Percentiles rank a stretch among this genome's conserved stretches.
Evolutionary conservation across 2,329 filamentous ascomycete species (phyloP).

Genomic region (Verticillium albo-atrum): DNA sequence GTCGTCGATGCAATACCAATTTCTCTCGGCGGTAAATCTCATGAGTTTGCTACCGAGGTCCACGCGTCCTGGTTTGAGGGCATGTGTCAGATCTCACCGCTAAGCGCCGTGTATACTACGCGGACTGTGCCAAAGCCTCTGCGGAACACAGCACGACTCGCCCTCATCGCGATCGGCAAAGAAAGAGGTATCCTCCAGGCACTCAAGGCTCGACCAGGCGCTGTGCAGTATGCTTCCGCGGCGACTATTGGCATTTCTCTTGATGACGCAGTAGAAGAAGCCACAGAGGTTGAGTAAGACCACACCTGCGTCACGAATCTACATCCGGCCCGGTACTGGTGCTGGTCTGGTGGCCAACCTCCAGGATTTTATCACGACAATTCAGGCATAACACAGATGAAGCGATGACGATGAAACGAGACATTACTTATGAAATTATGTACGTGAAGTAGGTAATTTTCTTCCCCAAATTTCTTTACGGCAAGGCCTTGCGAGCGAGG

Average conservation of each 20-base stretch:
- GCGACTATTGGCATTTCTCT: not conserved
- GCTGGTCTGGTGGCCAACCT: too few species aligned
- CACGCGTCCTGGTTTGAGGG: slow-evolving; percentile 25
- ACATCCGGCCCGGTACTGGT: too few species aligned
- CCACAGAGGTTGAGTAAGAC: not conserved
- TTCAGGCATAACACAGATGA: not conserved
- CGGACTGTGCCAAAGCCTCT: slow-evolving; percentile 22
- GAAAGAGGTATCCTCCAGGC: slow-evolving; percentile 33
- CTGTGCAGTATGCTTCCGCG: not conserved
- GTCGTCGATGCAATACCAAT: slow-evolving; percentile 22
- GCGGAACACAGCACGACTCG: slow-evolving; percentile 18
- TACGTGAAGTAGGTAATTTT: not conserved
- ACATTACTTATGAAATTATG: not conserved
- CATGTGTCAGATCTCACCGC: slow-evolving; percentile 32
- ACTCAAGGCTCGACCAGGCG: slow-evolving; percentile 10
- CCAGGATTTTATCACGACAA: not conserved
- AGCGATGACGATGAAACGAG: too few species aligned
- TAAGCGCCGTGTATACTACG: slow-evolving; percentile 24
- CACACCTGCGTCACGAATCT: too few species aligned
- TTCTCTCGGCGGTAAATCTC: slow-evolving; percentile 18
- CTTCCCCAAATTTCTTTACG: not conserved
- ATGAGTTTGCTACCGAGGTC: slow-evolving; percentile 6
- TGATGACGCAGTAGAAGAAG: not conserved
- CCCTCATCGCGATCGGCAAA: slow-evolving; percentile 26
- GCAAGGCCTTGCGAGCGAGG: slow-evolving; percentile 17